Conservation (phyloP, 441 rosid genomes). For the Aquilaria agallochum region DNA sequence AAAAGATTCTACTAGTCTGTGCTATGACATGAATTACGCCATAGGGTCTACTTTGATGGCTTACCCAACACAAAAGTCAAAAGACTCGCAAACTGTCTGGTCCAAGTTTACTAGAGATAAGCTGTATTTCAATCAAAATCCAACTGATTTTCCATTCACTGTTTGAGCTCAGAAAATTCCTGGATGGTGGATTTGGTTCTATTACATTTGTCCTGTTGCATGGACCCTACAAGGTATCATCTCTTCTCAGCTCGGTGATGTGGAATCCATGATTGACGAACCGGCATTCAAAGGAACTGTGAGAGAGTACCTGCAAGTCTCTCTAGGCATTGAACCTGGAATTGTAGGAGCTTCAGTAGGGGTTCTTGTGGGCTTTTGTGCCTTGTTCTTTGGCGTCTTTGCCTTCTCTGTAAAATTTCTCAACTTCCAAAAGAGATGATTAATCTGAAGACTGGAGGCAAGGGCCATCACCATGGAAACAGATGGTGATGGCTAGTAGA, state of each 20-base stretch:
- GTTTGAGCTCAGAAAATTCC: constrained; percentile 45
- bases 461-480: too few species aligned
- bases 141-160: not conserved
- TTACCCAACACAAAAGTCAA: too few species aligned
- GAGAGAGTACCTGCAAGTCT: constrained; percentile 45
- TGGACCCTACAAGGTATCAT: constrained; percentile 82
- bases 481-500: too few species aligned
- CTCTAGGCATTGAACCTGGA: constrained; percentile 42
- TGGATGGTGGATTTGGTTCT: constrained; percentile 96
- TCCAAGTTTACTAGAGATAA: not conserved
- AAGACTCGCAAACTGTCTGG: not conserved
- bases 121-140: not conserved
- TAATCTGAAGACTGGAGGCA: too few species aligned
- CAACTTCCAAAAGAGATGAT: constrained; percentile 82
- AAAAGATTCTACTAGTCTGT: not conserved
- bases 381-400: constrained; percentile 59
- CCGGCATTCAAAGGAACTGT: constrained; percentile 55
- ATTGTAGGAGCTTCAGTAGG: constrained; percentile 51
- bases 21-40: too few species aligned
- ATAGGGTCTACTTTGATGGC: too few species aligned
- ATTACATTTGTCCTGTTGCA: constrained; percentile 73
- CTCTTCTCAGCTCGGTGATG: constrained; percentile 83
- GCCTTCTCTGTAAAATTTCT: constrained; percentile 59
- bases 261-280: constrained; percentile 48
- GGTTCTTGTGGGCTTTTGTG: constrained; percentile 46